phyloP scores from a whole-genome alignment of 2,329 filamentous ascomycete genomes.

The Colletotrichum truncatum region DNA sequence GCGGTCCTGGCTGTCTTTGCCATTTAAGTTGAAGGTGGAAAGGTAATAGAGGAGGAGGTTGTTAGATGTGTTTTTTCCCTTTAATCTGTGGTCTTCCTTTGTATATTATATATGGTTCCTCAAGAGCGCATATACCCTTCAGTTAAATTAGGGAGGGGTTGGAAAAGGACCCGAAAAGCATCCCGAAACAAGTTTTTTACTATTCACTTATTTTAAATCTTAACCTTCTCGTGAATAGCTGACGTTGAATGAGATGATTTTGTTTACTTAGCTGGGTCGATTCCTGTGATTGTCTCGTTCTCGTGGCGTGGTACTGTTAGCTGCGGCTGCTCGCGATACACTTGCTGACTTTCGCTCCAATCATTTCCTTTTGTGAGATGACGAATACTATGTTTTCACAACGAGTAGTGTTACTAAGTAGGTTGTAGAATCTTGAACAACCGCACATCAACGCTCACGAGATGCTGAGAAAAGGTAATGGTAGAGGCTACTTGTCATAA shows the following conservation, averaged over 20 bases:
- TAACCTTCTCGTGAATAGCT: neutral
- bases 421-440: too few species aligned
- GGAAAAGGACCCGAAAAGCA: too few species aligned
- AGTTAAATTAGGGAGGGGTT: neutral
- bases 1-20: slow-evolving; percentile 1
- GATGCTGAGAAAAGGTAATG: too few species aligned
- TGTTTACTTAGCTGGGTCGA: neutral
- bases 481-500: too few species aligned
- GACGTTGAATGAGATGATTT: neutral
- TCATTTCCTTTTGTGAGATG: too few species aligned
- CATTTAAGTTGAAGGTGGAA: neutral
- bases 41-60: neutral
- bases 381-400: too few species aligned
- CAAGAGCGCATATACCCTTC: slow-evolving; percentile 25
- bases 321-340: too few species aligned
- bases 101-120: slow-evolving; percentile 7
- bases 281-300: too few species aligned
- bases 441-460: too few species aligned
- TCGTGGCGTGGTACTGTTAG: too few species aligned
- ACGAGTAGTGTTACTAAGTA: too few species aligned
- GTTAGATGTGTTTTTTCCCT: neutral
- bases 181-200: neutral
- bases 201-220: neutral
- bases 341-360: too few species aligned
- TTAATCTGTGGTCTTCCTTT: neutral